Percentiles rank a stretch among this genome's conserved stretches.
Evolutionary conservation across 176 grass and related monocot species (phyloP).

Genomic region (Cenchrus fungigraminus): DNA sequence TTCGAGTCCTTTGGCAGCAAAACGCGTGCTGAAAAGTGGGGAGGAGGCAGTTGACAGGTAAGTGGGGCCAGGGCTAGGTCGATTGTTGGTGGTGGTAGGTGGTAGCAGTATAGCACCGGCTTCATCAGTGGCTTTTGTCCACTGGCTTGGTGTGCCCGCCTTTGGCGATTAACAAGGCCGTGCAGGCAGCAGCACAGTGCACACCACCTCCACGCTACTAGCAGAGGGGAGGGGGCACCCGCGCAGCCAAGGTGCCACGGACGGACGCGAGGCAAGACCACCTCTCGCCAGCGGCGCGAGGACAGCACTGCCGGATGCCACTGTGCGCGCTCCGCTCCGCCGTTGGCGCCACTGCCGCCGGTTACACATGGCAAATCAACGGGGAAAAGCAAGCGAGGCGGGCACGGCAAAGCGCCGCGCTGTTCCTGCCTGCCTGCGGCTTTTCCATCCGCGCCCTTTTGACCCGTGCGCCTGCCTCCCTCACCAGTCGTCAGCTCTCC

Average conservation of each 20-base stretch:
- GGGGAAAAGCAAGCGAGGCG: background rate
- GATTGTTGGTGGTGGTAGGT: background rate
- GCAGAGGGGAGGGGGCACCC: too few relatives aligned
- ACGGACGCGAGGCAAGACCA: background rate
- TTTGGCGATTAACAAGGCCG: slow-evolving; percentile 35
- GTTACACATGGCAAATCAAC: slow-evolving; percentile 35
- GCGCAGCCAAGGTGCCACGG: slow-evolving; percentile 12
- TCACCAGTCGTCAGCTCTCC: too few relatives aligned
- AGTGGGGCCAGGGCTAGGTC: background rate
- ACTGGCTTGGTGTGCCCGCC: slow-evolving; percentile 32
- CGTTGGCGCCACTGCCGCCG: slow-evolving; percentile 8
- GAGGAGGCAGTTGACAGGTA: background rate
- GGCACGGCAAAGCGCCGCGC: background rate
- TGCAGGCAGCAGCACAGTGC: background rate
- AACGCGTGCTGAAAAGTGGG: background rate
- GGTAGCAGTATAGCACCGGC: too few relatives aligned
- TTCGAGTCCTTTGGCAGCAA: too few relatives aligned
- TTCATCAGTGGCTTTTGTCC: background rate
- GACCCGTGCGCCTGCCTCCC: background rate
- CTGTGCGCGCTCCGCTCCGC: background rate
- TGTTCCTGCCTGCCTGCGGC: background rate
- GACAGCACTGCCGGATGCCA: background rate
- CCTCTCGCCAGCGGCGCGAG: background rate
- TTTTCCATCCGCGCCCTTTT: background rate
- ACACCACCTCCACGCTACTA: background rate